Conservation (phyloP, 805 yeast genomes). For the Hanseniaspora singularis region DNA sequence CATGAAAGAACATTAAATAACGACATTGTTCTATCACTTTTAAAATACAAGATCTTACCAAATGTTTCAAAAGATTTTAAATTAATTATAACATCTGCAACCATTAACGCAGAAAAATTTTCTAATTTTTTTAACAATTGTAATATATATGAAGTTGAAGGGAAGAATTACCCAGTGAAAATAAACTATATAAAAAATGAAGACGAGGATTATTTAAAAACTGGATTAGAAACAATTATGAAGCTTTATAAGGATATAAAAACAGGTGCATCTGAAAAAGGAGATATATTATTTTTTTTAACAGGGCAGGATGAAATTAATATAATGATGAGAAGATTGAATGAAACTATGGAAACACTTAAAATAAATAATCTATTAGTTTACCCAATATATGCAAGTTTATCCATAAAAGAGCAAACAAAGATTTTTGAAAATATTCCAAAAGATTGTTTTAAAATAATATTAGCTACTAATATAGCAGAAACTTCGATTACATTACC, state of each 20-base stretch:
- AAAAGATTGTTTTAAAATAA: slow-evolving; percentile 63
- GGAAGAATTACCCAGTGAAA: slow-evolving; percentile 86
- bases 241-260: slow-evolving; percentile 60
- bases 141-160: slow-evolving; percentile 83
- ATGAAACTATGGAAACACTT: slow-evolving; percentile 51
- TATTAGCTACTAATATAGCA: slow-evolving; percentile 91
- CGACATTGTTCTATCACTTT: slow-evolving; percentile 64
- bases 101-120: slow-evolving; percentile 81
- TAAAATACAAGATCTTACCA: slow-evolving; percentile 50
- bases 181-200: slow-evolving; percentile 74
- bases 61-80: slow-evolving; percentile 49
- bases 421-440: slow-evolving; percentile 84
- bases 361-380: slow-evolving; percentile 49
- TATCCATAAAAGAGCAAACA: slow-evolving; percentile 75
- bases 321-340: slow-evolving; percentile 54
- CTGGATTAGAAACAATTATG: slow-evolving; percentile 76
- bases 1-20: slow-evolving; percentile 94
- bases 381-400: slow-evolving; percentile 81
- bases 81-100: slow-evolving; percentile 81
- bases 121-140: slow-evolving; percentile 70
- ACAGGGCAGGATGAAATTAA: slow-evolving; percentile 98
- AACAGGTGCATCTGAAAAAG: slow-evolving; percentile 32
- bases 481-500: slow-evolving; percentile 94
- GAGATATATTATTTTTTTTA: slow-evolving; percentile 80
- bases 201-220: slow-evolving; percentile 81